Evolutionary conservation across 2,329 filamentous ascomycete genomes (phyloP).

Genomic region (Penicillium verrucosum): DNA sequence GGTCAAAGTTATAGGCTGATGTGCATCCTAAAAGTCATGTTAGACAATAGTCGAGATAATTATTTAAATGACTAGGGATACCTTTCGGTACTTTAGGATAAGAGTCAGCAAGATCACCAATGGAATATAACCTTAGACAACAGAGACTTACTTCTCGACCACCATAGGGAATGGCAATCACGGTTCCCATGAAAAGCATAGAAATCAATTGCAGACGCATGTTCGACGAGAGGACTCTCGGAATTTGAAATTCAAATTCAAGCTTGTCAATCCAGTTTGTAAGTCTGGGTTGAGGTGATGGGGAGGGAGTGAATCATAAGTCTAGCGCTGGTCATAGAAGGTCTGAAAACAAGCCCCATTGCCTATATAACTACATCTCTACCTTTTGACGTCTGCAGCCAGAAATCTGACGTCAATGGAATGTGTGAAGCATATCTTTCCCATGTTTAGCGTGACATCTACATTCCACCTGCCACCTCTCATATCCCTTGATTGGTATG

Average conservation of each 20-base stretch:
- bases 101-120: not conserved
- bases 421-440: no score
- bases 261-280: no score
- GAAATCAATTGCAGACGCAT: conserved; percentile 11
- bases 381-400: not conserved
- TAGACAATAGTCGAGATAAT: not conserved
- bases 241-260: not conserved
- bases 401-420: no score
- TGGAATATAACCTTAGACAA: not conserved
- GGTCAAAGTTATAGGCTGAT: conserved; percentile 3
- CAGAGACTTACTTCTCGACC: not conserved
- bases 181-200: conserved; percentile 3
- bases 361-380: not conserved
- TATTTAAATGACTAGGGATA: not conserved
- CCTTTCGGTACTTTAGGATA: not conserved
- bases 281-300: not conserved
- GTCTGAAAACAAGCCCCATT: not conserved
- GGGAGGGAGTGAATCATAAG: not conserved
- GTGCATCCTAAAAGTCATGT: not conserved
- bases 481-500: not conserved
- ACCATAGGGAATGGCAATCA: conserved; percentile 7
- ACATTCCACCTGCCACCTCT: not conserved
- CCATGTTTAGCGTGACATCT: not conserved
- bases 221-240: not conserved
- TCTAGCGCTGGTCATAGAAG: no score